Evolutionary conservation across 805 yeast species (phyloP), one percentile per base, ranked within the genome.

Genomic region (Phaffomyces antillensis): DNA sequence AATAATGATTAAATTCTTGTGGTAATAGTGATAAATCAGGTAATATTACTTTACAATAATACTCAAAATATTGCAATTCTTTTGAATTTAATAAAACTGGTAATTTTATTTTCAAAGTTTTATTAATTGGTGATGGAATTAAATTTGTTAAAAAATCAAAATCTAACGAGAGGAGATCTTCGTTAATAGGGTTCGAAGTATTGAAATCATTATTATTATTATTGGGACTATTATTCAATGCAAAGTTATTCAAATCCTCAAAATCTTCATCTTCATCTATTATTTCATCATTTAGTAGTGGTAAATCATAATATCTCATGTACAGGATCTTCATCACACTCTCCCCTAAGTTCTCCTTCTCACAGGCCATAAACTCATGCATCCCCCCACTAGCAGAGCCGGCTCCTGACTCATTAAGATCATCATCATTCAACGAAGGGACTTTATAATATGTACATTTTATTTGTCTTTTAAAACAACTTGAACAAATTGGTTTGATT

Each of bases 11-110:
- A 24, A 63, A 58, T 20, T 65, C 63, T 37, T 65, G 67, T 0
- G 77, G 70, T 9, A 68, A 59, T 3, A 66, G 62, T 13, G 71
- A 66, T 36, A 74, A 60, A 18, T 66, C 60, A 3, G 67, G 63
- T 0, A 75, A 71, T 23, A 73, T 68, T 39, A 63, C 62, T n/a
- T 66, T 59, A 26, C 69, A 64, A 52, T 72, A 76, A 45, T 70
- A 72, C 41, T 69, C 70, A 39, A 73, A 64, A 44, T 70, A 69
- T 10, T 59, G 42, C 3, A 57, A 50, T 3, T 70, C 75, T 10
- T 65, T 61, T 9, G 59, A 58, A 45, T 71, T 73, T 9, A 75
- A 45, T 3, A 51, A 47, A 7, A 49, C 45, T 9, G 61, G 54
- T 3, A 67, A 45, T 11, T 47, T 48, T 0, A 60, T 51, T 9